Evolutionary conservation across 768 basidiomycete genomes (phyloP).

Genomic region (Holtermannia corniformis): DNA sequence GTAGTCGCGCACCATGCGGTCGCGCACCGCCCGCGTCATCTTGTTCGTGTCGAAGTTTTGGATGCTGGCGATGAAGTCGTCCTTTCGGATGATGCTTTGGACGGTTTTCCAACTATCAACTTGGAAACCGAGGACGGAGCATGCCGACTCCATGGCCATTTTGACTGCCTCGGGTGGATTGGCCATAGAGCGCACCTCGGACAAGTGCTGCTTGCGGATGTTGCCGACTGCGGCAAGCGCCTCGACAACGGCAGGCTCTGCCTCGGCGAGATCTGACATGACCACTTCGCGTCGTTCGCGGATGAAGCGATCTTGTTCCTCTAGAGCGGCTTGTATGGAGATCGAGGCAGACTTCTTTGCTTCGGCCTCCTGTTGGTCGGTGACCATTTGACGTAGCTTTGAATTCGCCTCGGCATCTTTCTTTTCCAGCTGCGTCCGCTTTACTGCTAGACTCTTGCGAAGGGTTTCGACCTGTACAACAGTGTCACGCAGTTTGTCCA

Average conservation of each 20-base stretch:
- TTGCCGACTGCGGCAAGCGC: slow-evolving; percentile 94
- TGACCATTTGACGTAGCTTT: slow-evolving; percentile 94
- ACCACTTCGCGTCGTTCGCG: slow-evolving; percentile 79
- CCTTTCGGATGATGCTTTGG: slow-evolving; percentile 87
- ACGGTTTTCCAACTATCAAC: slow-evolving; percentile 96
- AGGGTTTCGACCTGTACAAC: slow-evolving; percentile 96
- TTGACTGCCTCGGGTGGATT: slow-evolving; percentile 98
- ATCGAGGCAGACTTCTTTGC: slow-evolving; percentile 96
- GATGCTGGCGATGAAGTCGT: slow-evolving; percentile 92
- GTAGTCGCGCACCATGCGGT: slow-evolving; percentile 86
- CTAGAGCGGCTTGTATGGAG: slow-evolving; percentile 85
- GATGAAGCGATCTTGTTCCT: slow-evolving; percentile 81
- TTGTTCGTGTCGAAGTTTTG: slow-evolving; percentile 91
- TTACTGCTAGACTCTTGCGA: slow-evolving; percentile 85
- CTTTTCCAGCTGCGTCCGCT: slow-evolving; percentile 80
- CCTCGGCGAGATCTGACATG: slow-evolving; percentile 90
- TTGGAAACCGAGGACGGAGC: slow-evolving; percentile 89
- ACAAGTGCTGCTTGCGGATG: slow-evolving; percentile 88
- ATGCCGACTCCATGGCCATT: slow-evolving; percentile 96
- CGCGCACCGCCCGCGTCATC: slow-evolving; percentile 82
- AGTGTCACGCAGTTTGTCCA: slow-evolving; percentile 91
- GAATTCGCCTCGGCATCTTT: slow-evolving; percentile 95
- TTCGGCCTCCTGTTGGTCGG: slow-evolving; percentile 97
- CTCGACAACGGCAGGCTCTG: slow-evolving; percentile 91
- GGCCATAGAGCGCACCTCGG: slow-evolving; percentile 96